phyloP scores from a whole-genome alignment of 345 rosid species.

The Acer campestre region DNA sequence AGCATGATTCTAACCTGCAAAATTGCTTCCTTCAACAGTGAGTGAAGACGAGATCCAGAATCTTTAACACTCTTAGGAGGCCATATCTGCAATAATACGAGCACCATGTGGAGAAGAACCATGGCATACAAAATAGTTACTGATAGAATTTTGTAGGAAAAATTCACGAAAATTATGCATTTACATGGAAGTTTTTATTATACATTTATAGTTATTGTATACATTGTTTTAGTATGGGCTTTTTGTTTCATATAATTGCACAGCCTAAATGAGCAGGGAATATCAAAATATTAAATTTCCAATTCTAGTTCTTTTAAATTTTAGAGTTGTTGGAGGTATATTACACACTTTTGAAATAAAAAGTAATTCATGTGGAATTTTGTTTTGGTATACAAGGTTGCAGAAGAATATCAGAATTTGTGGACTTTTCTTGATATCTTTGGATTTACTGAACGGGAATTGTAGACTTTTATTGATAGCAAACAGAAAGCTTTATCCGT shows the following conservation, averaged over 20 bases:
- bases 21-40: conserved; percentile 82
- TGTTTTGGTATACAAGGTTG: background rate
- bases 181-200: no score
- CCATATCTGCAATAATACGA: conserved; percentile 73
- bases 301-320: background rate
- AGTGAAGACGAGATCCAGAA: conserved; percentile 87
- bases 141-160: background rate
- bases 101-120: conserved; percentile 19
- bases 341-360: no score
- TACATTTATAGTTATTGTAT: no score
- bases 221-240: background rate
- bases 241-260: background rate
- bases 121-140: background rate
- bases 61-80: conserved; percentile 97
- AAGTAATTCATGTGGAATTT: background rate
- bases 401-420: background rate
- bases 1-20: conserved; percentile 58
- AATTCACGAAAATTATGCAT: background rate
- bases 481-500: no score
- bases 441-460: background rate
- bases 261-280: background rate
- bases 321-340: background rate
- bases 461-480: background rate
- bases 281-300: no score
- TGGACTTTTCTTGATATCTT: background rate